Percentiles rank a stretch among this genome's conserved stretches.
phyloP scores from a whole-genome alignment of 2,329 filamentous ascomycete species.

The Ophioceras dolichostomum region DNA sequence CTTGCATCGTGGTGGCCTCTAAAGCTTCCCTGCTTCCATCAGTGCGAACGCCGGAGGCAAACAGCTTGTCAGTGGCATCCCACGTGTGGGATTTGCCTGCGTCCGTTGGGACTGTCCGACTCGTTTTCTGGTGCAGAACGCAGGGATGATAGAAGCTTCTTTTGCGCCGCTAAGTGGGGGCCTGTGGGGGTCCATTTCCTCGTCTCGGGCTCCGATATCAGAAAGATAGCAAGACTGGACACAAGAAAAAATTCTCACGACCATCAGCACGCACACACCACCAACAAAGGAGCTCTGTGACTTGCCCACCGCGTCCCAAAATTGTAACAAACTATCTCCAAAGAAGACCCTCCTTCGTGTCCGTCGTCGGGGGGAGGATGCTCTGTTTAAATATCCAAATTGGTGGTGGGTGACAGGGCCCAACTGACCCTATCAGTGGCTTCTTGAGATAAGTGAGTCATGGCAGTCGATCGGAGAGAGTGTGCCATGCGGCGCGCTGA shows the following conservation, averaged over 20 bases:
- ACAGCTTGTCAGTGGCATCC: too few species aligned
- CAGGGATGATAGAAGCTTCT: conserved; percentile 1
- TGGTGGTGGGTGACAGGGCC: too few species aligned
- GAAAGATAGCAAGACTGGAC: background rate
- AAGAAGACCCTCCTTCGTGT: background rate
- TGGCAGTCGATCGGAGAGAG: background rate
- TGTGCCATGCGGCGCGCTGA: background rate
- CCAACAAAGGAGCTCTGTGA: too few species aligned
- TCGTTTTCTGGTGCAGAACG: background rate
- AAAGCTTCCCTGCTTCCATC: too few species aligned
- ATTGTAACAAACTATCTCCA: background rate
- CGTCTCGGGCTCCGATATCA: background rate
- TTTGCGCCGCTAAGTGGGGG: conserved; percentile 12
- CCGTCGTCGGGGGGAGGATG: too few species aligned
- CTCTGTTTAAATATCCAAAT: too few species aligned
- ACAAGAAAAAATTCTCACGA: background rate
- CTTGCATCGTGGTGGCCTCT: too few species aligned
- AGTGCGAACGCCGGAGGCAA: too few species aligned
- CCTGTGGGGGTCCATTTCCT: conserved; percentile 8
- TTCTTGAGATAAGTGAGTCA: conserved; percentile 6
- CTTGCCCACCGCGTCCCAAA: too few species aligned
- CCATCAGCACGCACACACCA: background rate
- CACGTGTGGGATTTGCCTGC: too few species aligned
- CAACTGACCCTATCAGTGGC: too few species aligned
- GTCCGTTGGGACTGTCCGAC: too few species aligned